Conservation (phyloP, 2,329 filamentous ascomycete species). For the Trematosphaeria pertusa region DNA sequence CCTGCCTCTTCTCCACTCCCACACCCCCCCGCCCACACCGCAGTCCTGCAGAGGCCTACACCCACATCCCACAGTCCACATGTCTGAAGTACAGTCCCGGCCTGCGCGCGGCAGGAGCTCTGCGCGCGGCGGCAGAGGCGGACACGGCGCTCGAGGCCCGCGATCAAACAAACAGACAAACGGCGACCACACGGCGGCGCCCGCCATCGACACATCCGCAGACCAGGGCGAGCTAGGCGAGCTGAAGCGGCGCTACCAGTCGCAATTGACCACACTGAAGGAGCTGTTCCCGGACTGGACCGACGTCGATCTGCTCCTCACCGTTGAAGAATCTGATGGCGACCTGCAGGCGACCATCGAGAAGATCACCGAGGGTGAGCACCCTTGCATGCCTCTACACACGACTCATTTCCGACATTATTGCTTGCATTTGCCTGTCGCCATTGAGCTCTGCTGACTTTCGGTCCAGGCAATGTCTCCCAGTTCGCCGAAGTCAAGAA, state of each 20-base stretch:
- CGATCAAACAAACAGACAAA: conserved; percentile 64
- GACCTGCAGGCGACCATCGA: conserved; percentile 75
- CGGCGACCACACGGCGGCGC: conserved; percentile 68
- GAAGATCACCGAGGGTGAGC: conserved; percentile 78
- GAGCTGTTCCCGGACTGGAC: conserved; percentile 97
- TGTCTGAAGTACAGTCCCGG: conserved; percentile 95
- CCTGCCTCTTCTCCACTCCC: conserved; percentile 41
- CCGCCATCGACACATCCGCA: conserved; percentile 68
- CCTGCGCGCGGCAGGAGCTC: conserved; percentile 90
- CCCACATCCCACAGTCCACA: conserved; percentile 60
- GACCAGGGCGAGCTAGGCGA: conserved; percentile 91
- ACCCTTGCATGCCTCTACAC: not conserved
- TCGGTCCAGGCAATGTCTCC: conserved; percentile 70
- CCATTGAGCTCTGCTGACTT: conserved; percentile 21
- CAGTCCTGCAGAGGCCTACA: conserved; percentile 22
- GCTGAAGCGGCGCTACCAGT: conserved; percentile 87
- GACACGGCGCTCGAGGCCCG: conserved; percentile 63
- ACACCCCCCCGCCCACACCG: conserved; percentile 32
- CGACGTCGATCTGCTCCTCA: conserved; percentile 91
- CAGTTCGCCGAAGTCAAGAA: conserved; percentile 85
- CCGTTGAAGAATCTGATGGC: conserved; percentile 85
- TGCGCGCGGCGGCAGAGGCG: conserved; percentile 81
- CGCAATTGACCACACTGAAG: conserved; percentile 80
- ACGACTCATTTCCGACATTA: no score
- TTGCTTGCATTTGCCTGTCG: no score